A percentile compares a stretch with the other conserved stretches of the same genome.
phyloP scores from a whole-genome alignment of 129 eudicot species.

The Arctium minus region DNA sequence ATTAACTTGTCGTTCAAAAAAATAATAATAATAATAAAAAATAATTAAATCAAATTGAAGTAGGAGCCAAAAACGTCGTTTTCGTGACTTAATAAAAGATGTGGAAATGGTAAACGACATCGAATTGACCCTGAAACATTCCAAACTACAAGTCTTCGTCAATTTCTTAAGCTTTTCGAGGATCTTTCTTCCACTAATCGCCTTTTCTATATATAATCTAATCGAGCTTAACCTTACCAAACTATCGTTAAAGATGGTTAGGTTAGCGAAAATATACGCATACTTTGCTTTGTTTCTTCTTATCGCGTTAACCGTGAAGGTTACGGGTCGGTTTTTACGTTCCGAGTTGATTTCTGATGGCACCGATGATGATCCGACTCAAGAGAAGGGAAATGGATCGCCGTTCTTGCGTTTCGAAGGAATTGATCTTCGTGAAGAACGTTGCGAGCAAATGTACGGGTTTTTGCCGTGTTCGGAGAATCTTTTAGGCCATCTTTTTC shows the following conservation, averaged over 20 bases:
- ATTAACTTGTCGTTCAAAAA: too few relatives aligned
- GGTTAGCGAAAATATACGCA: not conserved
- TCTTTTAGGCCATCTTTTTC: slow-evolving; percentile 56
- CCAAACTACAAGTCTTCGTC: slow-evolving; percentile 21
- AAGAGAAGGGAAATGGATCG: not conserved
- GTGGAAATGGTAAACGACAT: not conserved
- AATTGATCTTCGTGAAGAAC: slow-evolving; percentile 19
- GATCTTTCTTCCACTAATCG: slow-evolving; percentile 14
- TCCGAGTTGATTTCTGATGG: slow-evolving; percentile 41
- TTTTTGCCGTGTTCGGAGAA: slow-evolving; percentile 73
- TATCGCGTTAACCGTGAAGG: slow-evolving; percentile 11
- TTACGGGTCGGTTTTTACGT: slow-evolving; percentile 24
- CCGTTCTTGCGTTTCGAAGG: slow-evolving; percentile 24
- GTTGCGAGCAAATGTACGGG: slow-evolving; percentile 74
- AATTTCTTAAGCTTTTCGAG: not conserved
- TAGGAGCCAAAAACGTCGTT: not conserved
- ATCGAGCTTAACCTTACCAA: not conserved
- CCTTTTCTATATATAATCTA: slow-evolving; percentile 17
- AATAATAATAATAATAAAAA: too few relatives aligned
- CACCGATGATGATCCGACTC: slow-evolving; percentile 5
- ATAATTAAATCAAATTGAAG: not conserved
- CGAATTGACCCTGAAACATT: slow-evolving; percentile 11
- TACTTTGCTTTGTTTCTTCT: slow-evolving; percentile 17
- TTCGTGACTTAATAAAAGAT: not conserved
- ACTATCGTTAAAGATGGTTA: slow-evolving; percentile 16